Evolutionary conservation across 306 rosid genomes (phyloP).

Genomic region (Pterocarpus macrocarpus): DNA sequence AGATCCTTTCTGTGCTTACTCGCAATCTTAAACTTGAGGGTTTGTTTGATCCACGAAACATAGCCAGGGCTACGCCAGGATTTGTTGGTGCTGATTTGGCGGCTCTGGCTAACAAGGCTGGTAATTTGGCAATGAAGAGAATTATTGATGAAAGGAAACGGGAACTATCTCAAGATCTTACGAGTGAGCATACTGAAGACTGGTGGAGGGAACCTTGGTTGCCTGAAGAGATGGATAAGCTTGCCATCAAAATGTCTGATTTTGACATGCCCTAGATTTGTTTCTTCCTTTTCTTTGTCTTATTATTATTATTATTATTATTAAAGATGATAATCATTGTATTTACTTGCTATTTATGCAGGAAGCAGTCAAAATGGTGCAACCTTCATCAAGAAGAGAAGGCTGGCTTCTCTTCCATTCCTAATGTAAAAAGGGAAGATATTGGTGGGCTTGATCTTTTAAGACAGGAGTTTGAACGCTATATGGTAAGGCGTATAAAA

Average conservation of each 20-base stretch:
- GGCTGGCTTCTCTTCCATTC: conserved; percentile 92
- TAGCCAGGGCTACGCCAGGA: conserved; percentile 89
- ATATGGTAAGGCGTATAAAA: conserved; percentile 69
- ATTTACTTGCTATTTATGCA: conserved; percentile 47
- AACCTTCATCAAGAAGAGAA: conserved; percentile 92
- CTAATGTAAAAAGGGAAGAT: conserved; percentile 88
- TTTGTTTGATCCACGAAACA: conserved; percentile 71
- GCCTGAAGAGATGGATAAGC: conserved; percentile 73
- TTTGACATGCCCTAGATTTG: conserved; percentile 67
- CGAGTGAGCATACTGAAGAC: conserved; percentile 47
- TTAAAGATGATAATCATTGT: too few relatives aligned
- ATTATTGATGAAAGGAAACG: conserved; percentile 65
- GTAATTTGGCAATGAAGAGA: conserved; percentile 83
- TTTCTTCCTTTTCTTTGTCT: background rate
- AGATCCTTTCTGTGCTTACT: conserved; percentile 63
- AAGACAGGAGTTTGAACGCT: conserved; percentile 70
- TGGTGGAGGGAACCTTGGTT: conserved; percentile 81
- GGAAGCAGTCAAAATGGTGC: conserved; percentile 83
- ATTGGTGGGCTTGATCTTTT: conserved; percentile 85
- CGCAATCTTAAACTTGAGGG: conserved; percentile 73
- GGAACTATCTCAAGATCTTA: conserved; percentile 47
- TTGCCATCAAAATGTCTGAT: conserved; percentile 80
- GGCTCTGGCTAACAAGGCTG: conserved; percentile 85
- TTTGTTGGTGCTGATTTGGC: conserved; percentile 93
- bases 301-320: background rate